phyloP scores from a whole-genome alignment of 176 grass and related monocot species.

The Oryza rufipogon region DNA sequence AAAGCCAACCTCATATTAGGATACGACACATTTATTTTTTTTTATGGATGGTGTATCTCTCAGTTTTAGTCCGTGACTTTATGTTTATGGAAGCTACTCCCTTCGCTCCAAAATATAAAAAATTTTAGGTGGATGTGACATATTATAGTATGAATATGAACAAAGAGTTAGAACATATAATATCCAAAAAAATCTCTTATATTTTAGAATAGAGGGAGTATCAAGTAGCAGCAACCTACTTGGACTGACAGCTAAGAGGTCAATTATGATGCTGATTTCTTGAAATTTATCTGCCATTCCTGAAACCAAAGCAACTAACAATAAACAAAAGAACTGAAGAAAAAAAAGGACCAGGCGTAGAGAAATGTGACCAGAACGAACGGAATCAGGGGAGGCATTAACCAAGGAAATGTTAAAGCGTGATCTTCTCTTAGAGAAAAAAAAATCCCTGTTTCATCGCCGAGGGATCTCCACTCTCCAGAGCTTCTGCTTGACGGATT shows the following conservation, averaged over 20 bases:
- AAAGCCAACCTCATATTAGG: no score
- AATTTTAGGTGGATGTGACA: no score
- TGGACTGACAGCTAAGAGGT: neutral
- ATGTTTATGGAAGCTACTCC: neutral
- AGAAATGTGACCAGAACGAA: neutral
- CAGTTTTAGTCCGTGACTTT: neutral
- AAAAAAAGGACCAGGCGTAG: neutral
- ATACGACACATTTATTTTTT: no score
- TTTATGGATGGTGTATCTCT: no score
- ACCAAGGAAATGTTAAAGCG: neutral
- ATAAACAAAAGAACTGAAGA: neutral
- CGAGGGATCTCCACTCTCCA: neutral
- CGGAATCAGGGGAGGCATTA: conserved; percentile 28
- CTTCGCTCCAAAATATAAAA: no score
- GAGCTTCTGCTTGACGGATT: neutral
- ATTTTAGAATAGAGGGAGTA: neutral
- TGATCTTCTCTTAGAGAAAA: neutral
- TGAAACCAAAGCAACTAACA: neutral
- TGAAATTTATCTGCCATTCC: neutral
- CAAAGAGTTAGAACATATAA: no score
- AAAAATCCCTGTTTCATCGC: neutral
- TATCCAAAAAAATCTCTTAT: no score
- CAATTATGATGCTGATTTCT: neutral
- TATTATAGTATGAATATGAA: no score
- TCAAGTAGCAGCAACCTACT: neutral